Evolutionary conservation across 2,329 filamentous ascomycete species (phyloP).

Genomic region (Fusarium cicatricum): DNA sequence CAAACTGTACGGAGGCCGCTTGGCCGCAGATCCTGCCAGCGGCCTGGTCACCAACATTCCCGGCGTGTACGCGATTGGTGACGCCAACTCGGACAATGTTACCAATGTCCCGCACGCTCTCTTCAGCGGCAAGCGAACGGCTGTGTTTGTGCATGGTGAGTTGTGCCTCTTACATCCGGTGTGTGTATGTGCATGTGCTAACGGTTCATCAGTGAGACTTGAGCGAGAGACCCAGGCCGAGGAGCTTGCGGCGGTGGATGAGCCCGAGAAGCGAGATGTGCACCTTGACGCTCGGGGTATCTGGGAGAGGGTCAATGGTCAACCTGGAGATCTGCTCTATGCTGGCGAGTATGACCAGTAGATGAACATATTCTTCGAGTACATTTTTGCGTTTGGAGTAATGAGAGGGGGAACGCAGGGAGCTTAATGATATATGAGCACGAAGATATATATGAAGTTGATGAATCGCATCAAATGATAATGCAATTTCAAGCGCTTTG

Average conservation of each 20-base stretch:
- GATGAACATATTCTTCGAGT: background rate
- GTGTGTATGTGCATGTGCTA: background rate
- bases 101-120: slow-evolving; percentile 70
- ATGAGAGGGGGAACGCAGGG: no score
- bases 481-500: no score
- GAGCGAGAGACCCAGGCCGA: slow-evolving; percentile 50
- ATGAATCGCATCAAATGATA: no score
- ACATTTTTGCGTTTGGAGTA: no score
- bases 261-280: slow-evolving; percentile 41
- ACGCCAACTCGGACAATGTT: slow-evolving; percentile 66
- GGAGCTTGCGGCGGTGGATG: slow-evolving; percentile 42
- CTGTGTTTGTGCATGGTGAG: slow-evolving; percentile 65
- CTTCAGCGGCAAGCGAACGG: slow-evolving; percentile 65
- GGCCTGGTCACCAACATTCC: slow-evolving; percentile 60
- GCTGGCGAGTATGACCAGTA: slow-evolving; percentile 53
- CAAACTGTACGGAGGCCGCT: slow-evolving; percentile 51
- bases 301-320: slow-evolving; percentile 58
- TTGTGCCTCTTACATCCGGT: background rate
- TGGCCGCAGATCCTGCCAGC: slow-evolving; percentile 51
- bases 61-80: slow-evolving; percentile 66
- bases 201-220: slow-evolving; percentile 47
- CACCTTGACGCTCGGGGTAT: slow-evolving; percentile 50
- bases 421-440: no score
- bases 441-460: no score
- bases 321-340: slow-evolving; percentile 53